Conservation (phyloP, 2,329 filamentous ascomycete genomes). For the Fusarium sp. region DNA sequence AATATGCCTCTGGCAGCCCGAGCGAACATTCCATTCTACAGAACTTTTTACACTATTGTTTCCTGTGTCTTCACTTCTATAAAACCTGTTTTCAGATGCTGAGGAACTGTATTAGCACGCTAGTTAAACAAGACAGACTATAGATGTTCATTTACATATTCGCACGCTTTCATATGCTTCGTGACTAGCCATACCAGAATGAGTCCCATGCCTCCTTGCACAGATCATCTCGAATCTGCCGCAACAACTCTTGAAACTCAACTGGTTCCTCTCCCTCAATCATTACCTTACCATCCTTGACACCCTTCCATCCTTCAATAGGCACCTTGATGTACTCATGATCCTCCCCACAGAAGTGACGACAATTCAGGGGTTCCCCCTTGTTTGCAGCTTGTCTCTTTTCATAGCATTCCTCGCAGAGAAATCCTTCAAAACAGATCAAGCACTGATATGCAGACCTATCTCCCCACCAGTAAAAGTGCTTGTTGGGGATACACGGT, state of each 20-base stretch:
- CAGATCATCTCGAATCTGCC: conserved; percentile 15
- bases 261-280: conserved; percentile 34
- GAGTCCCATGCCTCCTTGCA: conserved; percentile 24
- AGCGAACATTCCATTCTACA: neutral
- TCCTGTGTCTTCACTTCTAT: neutral
- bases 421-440: conserved; percentile 3
- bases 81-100: neutral
- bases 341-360: conserved; percentile 23
- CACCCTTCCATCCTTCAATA: conserved; percentile 33
- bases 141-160: neutral
- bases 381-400: conserved; percentile 17
- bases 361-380: conserved; percentile 12
- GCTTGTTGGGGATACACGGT: conserved; percentile 1
- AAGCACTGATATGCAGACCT: conserved; percentile 22
- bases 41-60: neutral
- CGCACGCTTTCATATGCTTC: neutral
- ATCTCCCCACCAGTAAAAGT: conserved; percentile 30
- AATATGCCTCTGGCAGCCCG: neutral
- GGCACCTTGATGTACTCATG: conserved; percentile 33
- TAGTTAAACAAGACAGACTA: neutral
- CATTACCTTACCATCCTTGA: conserved; percentile 30
- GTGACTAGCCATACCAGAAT: conserved; percentile 13
- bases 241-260: conserved; percentile 26
- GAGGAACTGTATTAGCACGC: neutral
- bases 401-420: conserved; percentile 33